phyloP scores from a whole-genome alignment of 2,329 filamentous ascomycete species.

The Ophiostoma piceae region DNA sequence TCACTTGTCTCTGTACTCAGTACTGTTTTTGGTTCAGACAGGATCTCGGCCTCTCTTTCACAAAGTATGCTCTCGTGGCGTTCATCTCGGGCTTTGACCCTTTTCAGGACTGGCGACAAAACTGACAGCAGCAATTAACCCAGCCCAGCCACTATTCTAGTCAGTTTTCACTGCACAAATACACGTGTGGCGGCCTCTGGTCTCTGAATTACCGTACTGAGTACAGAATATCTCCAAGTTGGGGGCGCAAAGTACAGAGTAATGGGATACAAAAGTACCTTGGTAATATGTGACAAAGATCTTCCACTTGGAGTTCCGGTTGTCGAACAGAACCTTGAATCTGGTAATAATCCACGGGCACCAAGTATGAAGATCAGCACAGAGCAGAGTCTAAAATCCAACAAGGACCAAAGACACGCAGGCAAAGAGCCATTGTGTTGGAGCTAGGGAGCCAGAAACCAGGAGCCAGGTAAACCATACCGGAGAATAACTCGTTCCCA shows the following conservation, averaged over 20 bases:
- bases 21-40: too few relatives aligned
- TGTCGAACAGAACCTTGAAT: not conserved
- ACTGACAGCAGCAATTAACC: not conserved
- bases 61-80: not conserved
- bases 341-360: not conserved
- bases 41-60: not conserved
- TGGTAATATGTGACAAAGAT: slow-evolving; percentile 5
- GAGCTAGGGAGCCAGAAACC: not conserved
- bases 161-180: not conserved
- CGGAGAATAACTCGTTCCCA: slow-evolving; percentile 2
- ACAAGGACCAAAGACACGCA: not conserved
- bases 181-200: not conserved
- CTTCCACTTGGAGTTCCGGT: not conserved
- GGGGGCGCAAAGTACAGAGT: too few relatives aligned
- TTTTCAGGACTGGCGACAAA: slow-evolving; percentile 6
- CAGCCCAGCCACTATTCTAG: not conserved
- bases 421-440: not conserved
- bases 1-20: not conserved
- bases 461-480: not conserved
- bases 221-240: not conserved
- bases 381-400: not conserved
- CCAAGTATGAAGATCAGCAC: not conserved
- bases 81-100: slow-evolving; percentile 6
- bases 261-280: not conserved
- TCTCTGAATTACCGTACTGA: not conserved